These are phyloP conservation scores for Hygrocybe punicea DNA, from an alignment of 768 basidiomycete genomes.

Conservation along the genomic window DNA sequence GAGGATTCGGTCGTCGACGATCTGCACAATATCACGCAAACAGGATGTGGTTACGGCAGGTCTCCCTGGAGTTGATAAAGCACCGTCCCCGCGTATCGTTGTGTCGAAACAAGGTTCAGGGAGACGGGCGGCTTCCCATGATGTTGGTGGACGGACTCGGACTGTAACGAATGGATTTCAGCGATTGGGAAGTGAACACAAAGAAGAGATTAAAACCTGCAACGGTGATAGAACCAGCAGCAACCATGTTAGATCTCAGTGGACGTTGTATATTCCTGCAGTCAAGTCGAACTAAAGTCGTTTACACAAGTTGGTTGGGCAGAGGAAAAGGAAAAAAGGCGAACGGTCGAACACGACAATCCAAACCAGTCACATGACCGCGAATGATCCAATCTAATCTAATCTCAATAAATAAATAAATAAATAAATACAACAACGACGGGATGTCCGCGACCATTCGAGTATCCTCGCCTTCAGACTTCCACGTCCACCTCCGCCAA, in stretches of 20 bases:
- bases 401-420: background rate
- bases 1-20: constrained; percentile 90
- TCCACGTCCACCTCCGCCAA: constrained; percentile 96
- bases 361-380: constrained; percentile 30
- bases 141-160: constrained; percentile 83
- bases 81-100: constrained; percentile 78
- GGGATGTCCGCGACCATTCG: constrained; percentile 33
- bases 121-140: constrained; percentile 81
- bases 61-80: constrained; percentile 66
- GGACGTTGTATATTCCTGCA: background rate
- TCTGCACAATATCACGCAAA: constrained; percentile 76
- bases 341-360: constrained; percentile 4
- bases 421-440: no score
- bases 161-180: constrained; percentile 47
- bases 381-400: constrained; percentile 11
- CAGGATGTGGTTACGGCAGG: constrained; percentile 50
- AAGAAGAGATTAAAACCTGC: constrained; percentile 49
- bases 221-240: constrained; percentile 84
- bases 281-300: constrained; percentile 5
- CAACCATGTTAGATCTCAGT: constrained; percentile 52
- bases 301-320: no score
- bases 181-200: background rate
- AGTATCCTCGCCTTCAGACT: constrained; percentile 74
- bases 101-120: constrained; percentile 71
- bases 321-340: constrained; percentile 10